Conservation (phyloP, 1,284 basidiomycete species). For the Porodaedalea pini region DNA sequence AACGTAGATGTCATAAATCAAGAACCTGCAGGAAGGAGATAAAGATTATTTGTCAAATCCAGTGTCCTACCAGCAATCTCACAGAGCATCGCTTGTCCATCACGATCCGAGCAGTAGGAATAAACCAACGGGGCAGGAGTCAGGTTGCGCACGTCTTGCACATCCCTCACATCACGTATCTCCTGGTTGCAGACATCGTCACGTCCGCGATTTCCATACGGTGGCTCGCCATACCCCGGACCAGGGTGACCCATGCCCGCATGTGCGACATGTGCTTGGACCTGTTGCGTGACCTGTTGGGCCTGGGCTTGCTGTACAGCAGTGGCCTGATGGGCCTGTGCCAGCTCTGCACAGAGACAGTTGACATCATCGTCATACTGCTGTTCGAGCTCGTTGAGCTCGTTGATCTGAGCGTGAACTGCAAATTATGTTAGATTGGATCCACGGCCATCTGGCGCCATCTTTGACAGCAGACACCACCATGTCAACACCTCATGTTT, state of each 20-base stretch:
- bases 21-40: constrained; percentile 20
- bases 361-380: constrained; percentile 75
- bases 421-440: not conserved
- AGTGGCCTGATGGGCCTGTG: constrained; percentile 39
- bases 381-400: constrained; percentile 74
- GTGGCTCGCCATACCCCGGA: constrained; percentile 23
- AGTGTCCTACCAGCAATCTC: constrained; percentile 19
- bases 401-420: constrained; percentile 71
- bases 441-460: not conserved
- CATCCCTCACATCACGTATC: no score
- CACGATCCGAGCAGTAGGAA: constrained; percentile 21
- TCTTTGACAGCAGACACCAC: no score
- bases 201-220: constrained; percentile 24
- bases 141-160: constrained; percentile 1
- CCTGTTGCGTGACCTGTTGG: constrained; percentile 16
- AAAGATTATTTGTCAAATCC: constrained; percentile 22
- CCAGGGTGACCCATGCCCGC: constrained; percentile 14
- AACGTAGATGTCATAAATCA: not conserved
- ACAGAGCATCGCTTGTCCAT: constrained; percentile 19
- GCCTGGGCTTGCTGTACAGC: constrained; percentile 24
- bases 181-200: no score
- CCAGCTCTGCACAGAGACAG: constrained; percentile 63
- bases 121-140: constrained; percentile 20
- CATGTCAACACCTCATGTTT: no score
- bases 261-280: constrained; percentile 15